phyloP scores from a whole-genome alignment of 345 rosid genomes.

The Dovyalis caffra region DNA sequence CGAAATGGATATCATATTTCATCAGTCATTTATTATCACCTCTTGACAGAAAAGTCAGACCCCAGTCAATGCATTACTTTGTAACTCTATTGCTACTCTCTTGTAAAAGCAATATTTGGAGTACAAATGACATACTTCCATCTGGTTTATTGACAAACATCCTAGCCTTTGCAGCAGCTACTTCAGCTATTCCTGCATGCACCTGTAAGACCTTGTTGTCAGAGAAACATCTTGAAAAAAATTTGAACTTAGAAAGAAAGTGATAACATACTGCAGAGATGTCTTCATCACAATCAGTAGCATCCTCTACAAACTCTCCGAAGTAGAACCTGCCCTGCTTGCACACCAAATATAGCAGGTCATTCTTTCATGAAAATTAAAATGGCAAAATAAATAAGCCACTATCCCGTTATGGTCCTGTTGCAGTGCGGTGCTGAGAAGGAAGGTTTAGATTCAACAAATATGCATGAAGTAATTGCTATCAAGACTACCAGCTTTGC shows the following conservation, averaged over 20 bases:
- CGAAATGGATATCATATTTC: neutral
- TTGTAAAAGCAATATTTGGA: neutral
- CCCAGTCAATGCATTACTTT: neutral
- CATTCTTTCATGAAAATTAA: neutral
- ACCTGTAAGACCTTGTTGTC: constrained; percentile 47
- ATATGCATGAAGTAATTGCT: neutral
- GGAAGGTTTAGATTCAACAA: neutral
- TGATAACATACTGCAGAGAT: constrained; percentile 58
- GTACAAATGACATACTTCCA: constrained; percentile 62
- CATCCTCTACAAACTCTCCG: constrained; percentile 66
- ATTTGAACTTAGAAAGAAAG: constrained; percentile 11
- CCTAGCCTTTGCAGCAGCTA: constrained; percentile 95
- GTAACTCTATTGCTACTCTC: neutral
- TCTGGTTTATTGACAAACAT: constrained; percentile 94
- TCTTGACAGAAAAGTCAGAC: neutral
- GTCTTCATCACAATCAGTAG: constrained; percentile 66
- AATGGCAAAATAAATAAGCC: neutral
- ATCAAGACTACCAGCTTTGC: neutral
- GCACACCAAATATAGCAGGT: constrained; percentile 9
- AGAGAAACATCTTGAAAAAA: constrained; percentile 25
- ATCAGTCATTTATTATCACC: neutral
- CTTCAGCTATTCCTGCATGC: constrained; percentile 92
- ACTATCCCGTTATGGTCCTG: neutral
- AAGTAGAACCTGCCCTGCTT: constrained; percentile 91
- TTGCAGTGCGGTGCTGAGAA: neutral